Evolutionary conservation across 2,329 filamentous ascomycete species (phyloP).

Genomic region (Fusarium nodosum): DNA sequence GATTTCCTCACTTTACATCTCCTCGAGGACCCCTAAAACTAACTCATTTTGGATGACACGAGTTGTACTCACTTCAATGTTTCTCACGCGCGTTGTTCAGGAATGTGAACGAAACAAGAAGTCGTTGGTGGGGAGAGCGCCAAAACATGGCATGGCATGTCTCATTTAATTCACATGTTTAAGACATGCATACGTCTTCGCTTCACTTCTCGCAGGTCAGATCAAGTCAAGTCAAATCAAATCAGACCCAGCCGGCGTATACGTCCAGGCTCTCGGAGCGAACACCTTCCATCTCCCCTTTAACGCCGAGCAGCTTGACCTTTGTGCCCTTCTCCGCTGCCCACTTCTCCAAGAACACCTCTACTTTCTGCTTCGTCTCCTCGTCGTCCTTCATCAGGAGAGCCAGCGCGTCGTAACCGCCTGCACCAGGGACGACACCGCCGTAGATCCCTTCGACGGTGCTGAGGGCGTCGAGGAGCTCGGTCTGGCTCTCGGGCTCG

Average conservation of each 20-base stretch:
- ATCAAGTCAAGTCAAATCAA: neutral
- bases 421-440: conserved; percentile 93
- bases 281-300: conserved; percentile 79
- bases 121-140: conserved; percentile 19
- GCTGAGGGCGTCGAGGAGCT: conserved; percentile 82
- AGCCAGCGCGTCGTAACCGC: conserved; percentile 91
- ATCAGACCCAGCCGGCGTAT: conserved; percentile 61
- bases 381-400: conserved; percentile 82
- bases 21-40: conserved; percentile 8
- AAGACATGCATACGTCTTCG: conserved; percentile 33
- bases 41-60: neutral
- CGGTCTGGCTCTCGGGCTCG: conserved; percentile 88
- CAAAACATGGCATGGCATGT: conserved; percentile 6
- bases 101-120: conserved; percentile 38
- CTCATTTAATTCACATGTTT: conserved; percentile 34
- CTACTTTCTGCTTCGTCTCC: conserved; percentile 71
- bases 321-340: conserved; percentile 68
- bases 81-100: conserved; percentile 1
- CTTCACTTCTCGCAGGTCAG: conserved; percentile 31
- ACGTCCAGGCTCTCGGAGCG: conserved; percentile 60
- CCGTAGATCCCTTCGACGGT: conserved; percentile 83
- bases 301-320: conserved; percentile 77
- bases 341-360: conserved; percentile 75
- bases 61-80: neutral
- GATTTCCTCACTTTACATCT: neutral